A percentile compares a stretch with the other conserved stretches of the same genome.
These are phyloP conservation scores for Plectosphaerella plurivora DNA, from an alignment of 2,329 filamentous ascomycete genomes.

Conservation along the genomic window DNA sequence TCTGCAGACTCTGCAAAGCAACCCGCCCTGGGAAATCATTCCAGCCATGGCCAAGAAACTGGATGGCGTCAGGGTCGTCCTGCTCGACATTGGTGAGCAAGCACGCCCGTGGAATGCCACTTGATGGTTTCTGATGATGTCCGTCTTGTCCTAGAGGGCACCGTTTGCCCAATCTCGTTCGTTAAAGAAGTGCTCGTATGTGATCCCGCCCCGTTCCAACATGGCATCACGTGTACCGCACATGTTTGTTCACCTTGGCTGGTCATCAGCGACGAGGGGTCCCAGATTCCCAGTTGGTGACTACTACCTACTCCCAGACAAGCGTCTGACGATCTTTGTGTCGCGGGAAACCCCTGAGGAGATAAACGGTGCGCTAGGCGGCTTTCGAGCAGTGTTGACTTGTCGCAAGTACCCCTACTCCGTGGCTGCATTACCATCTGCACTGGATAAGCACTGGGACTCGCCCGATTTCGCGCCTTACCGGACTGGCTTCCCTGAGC, in stretches of 20 bases:
- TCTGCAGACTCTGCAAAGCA: background rate
- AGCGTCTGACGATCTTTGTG: too few species aligned
- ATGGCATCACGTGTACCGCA: too few species aligned
- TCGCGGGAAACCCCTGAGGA: too few species aligned
- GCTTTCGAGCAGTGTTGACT: too few species aligned
- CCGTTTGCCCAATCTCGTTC: slow-evolving; percentile 78
- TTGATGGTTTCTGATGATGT: background rate
- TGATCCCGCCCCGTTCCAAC: slow-evolving; percentile 8
- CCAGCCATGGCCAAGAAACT: slow-evolving; percentile 25
- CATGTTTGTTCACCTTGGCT: background rate
- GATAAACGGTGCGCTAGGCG: too few species aligned
- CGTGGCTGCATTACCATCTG: slow-evolving; percentile 58
- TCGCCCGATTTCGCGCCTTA: slow-evolving; percentile 60
- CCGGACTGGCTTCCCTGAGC: slow-evolving; percentile 65
- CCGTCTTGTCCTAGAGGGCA: slow-evolving; percentile 58
- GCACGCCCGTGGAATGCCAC: background rate
- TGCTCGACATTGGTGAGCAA: slow-evolving; percentile 56
- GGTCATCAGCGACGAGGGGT: background rate
- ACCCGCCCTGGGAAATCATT: background rate
- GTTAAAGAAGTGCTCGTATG: slow-evolving; percentile 80
- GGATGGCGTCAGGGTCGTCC: slow-evolving; percentile 37
- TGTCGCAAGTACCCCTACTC: slow-evolving; percentile 69
- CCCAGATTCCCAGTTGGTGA: too few species aligned
- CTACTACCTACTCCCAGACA: too few species aligned
- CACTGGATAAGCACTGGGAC: slow-evolving; percentile 65